A percentile compares a stretch with the other conserved stretches of the same genome.
Conservation (phyloP, 2,329 filamentous ascomycete species). For the Teratosphaeria destructans region DNA sequence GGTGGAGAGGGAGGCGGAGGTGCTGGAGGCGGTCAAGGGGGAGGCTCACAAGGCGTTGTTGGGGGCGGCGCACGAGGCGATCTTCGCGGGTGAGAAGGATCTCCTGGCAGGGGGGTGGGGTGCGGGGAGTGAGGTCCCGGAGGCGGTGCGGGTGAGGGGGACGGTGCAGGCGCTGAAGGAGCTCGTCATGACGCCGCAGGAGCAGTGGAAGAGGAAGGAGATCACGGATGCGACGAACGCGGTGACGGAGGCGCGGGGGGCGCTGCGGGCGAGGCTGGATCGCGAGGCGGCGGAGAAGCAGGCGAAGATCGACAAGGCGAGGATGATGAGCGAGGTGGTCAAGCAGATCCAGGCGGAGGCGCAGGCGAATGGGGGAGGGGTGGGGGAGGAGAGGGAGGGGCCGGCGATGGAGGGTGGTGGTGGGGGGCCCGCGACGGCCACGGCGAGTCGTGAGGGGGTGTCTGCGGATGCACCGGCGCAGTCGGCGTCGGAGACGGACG, state of each 20-base stretch:
- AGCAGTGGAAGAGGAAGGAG: constrained; percentile 20
- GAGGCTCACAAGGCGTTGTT: constrained; percentile 20
- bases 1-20: constrained; percentile 13
- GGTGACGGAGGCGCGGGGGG: constrained; percentile 17
- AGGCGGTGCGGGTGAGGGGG: constrained; percentile 16
- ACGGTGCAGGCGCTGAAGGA: constrained; percentile 18
- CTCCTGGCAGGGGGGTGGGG: constrained; percentile 13
- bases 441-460: not conserved
- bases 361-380: not conserved
- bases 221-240: constrained; percentile 20
- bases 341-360: constrained; percentile 11
- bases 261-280: constrained; percentile 10
- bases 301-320: constrained; percentile 5
- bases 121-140: constrained; percentile 4
- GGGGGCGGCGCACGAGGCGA: constrained; percentile 25
- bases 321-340: constrained; percentile 6
- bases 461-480: not conserved
- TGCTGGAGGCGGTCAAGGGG: constrained; percentile 15
- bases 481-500: not conserved
- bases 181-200: constrained; percentile 23
- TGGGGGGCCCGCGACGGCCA: not conserved
- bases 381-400: not conserved
- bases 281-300: constrained; percentile 5
- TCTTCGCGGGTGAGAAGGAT: constrained; percentile 26
- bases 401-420: not conserved